Conservation (phyloP, 2,329 filamentous ascomycete species). For the Epicoccum sorghinum region DNA sequence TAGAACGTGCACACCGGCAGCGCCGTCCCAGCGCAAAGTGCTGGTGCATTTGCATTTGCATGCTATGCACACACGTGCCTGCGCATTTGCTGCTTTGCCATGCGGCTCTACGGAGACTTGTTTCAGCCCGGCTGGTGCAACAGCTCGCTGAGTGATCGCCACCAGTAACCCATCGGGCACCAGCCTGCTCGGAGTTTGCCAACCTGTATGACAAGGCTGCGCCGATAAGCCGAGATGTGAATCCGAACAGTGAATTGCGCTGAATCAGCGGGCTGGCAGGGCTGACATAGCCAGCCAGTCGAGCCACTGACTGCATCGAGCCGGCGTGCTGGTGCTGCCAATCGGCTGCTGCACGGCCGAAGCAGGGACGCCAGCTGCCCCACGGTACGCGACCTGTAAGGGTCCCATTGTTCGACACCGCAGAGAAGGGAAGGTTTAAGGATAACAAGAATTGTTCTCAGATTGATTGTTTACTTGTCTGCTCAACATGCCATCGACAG, state of each 20-base stretch:
- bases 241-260: neutral
- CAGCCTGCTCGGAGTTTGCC: slow-evolving; percentile 1
- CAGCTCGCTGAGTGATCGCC: neutral
- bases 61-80: slow-evolving; percentile 1
- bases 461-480: neutral
- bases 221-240: neutral
- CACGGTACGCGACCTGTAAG: neutral
- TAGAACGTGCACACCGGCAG: neutral
- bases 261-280: neutral
- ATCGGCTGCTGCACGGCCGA: neutral
- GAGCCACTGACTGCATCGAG: slow-evolving; percentile 3
- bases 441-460: too few species aligned
- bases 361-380: neutral
- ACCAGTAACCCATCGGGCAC: slow-evolving; percentile 1
- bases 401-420: neutral
- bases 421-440: too few species aligned
- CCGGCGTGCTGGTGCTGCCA: slow-evolving; percentile 1
- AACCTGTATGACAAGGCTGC: neutral
- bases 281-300: slow-evolving; percentile 1
- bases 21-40: neutral
- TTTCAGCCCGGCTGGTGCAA: slow-evolving; percentile 1
- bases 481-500: neutral
- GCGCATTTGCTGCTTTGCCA: neutral
- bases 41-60: too few species aligned
- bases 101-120: neutral